Base-by-base conservation (phyloP, 2,329 filamentous ascomycete genomes). In the Penicillium sp. region DNA sequence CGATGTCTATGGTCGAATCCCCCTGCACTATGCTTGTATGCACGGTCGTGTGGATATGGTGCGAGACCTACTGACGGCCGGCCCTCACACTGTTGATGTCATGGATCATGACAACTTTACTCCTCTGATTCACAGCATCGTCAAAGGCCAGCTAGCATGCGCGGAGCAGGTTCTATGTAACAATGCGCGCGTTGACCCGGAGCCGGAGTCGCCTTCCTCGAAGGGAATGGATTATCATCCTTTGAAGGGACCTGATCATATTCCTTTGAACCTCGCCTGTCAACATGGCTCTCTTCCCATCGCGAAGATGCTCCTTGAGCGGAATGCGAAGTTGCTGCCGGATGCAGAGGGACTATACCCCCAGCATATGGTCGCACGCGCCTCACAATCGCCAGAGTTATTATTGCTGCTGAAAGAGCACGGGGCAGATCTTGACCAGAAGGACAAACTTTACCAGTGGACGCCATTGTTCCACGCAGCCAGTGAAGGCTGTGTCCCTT, bases 31-130 rank as follows among this genome's bases (percentile, higher is more conserved):
- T 75, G 92, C 94, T 13, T 96, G 91, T 71, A 92, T 97, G 83
- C 91, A 97, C 75, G 94, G 94, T 5, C 84, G 90, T 42, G 81
- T 95, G 18, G 88, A 90, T 51, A 91, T 96, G 85, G 83, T 95
- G 27, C 83, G 90, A 61, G 81, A 84, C 40, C 79, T 97, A 18
- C 77, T 96, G 47, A 76, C 81, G 59, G 84, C 84, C 19, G 86
- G 88, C 43, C 83, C 85, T 4, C 79, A 84, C 18, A 96, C 91
- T 0, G 88, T 97, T 57, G 86, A 97, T 69, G 79, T 88, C 38
- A 92, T 92, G 68, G 94, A 99, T 67, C 90, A 97, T 68, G 93
- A 99, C 76, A 97, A 96, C 73, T 99, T 96, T 71, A 97, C 93
- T 0, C 92, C 94, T 0, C 78, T 99, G 42, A 94, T 99, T 53